phyloP scores from a whole-genome alignment of 345 rosid genomes.

The Mallotus nudiflorus region DNA sequence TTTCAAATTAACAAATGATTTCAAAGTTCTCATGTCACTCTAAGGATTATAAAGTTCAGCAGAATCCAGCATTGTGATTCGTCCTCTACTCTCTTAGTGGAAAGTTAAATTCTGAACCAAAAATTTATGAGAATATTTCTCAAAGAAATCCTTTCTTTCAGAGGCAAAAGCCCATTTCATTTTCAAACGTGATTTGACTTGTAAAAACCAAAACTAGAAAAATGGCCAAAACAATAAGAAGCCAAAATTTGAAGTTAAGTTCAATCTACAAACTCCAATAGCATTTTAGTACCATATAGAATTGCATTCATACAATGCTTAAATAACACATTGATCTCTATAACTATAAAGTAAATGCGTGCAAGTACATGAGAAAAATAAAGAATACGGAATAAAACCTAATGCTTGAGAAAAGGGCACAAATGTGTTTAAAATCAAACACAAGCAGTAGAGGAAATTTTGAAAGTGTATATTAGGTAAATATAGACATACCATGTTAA shows the following conservation, averaged over 20 bases:
- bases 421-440: background rate
- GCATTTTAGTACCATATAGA: background rate
- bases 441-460: background rate
- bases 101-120: too few relatives aligned
- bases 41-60: background rate
- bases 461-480: too few relatives aligned
- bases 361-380: background rate
- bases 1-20: background rate
- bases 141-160: too few relatives aligned
- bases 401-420: background rate
- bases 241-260: background rate
- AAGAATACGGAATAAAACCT: background rate
- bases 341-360: background rate
- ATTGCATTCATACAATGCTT: background rate
- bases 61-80: background rate
- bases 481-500: too few relatives aligned
- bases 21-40: background rate
- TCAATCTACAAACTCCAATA: background rate
- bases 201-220: background rate
- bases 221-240: background rate
- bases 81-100: too few relatives aligned
- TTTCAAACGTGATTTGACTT: too few relatives aligned
- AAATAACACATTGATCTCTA: background rate
- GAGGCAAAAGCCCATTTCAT: too few relatives aligned
- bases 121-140: too few relatives aligned